These are phyloP conservation scores for Xylariaceae sp. DNA, from an alignment of 2,329 filamentous ascomycete genomes.

Conservation along the genomic window DNA sequence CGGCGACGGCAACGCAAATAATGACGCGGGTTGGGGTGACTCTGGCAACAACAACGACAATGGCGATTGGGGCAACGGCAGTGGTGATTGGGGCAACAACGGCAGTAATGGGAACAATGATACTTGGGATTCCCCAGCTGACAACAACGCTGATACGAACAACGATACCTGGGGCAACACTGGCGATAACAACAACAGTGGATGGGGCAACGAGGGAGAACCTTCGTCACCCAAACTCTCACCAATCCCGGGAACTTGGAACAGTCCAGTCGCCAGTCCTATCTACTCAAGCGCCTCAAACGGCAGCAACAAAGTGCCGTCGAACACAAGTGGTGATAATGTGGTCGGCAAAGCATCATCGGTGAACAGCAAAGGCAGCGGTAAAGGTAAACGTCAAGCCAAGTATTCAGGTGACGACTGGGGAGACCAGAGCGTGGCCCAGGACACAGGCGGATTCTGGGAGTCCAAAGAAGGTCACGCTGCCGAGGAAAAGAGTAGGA, in stretches of 20 bases:
- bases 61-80: neutral
- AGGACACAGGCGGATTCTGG: conserved; percentile 27
- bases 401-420: conserved; percentile 11
- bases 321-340: conserved; percentile 11
- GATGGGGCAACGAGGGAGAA: neutral
- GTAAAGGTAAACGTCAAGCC: conserved; percentile 11
- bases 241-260: conserved; percentile 15
- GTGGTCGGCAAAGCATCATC: conserved; percentile 3
- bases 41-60: neutral
- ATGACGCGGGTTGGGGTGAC: neutral
- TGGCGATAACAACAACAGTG: neutral
- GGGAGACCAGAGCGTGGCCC: conserved; percentile 20
- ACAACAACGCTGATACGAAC: neutral
- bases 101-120: neutral
- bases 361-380: neutral
- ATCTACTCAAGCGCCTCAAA: conserved; percentile 1
- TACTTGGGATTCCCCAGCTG: neutral
- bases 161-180: neutral
- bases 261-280: conserved; percentile 13
- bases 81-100: neutral
- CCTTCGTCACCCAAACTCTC: neutral
- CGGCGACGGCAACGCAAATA: conserved; percentile 3
- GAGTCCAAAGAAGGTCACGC: conserved; percentile 14
- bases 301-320: conserved; percentile 6
- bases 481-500: neutral